Conservation (phyloP, 257 asterid species). For the Penstemon newberryi region DNA sequence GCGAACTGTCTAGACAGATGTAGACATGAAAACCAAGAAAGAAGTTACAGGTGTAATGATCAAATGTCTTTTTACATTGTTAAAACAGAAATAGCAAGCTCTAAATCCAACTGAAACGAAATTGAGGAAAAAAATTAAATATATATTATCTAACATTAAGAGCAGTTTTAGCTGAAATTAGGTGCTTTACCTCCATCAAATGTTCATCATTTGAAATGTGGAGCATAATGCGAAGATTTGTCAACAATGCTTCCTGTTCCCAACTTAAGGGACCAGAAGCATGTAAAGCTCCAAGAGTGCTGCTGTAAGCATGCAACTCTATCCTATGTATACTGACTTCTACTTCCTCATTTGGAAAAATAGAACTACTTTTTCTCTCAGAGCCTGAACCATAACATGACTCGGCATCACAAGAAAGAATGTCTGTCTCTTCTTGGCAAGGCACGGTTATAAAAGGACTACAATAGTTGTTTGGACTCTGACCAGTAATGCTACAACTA, state of each 20-base stretch:
- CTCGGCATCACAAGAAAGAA: slow-evolving; percentile 63
- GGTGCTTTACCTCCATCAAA: slow-evolving; percentile 75
- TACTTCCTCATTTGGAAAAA: slow-evolving; percentile 53
- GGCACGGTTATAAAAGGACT: slow-evolving; percentile 34
- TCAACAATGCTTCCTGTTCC: slow-evolving; percentile 83
- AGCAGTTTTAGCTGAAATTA: slow-evolving; percentile 57
- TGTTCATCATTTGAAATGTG: slow-evolving; percentile 91
- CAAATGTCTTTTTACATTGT: slow-evolving; percentile 45
- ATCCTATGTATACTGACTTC: slow-evolving; percentile 59
- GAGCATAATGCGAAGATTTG: slow-evolving; percentile 83
- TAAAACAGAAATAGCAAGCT: slow-evolving; percentile 25
- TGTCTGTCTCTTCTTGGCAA: slow-evolving; percentile 46
- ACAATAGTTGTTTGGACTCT: slow-evolving; percentile 38
- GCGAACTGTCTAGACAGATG: slow-evolving; percentile 32
- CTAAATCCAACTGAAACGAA: slow-evolving; percentile 27
- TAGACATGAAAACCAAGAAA: slow-evolving; percentile 25
- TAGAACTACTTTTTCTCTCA: slow-evolving; percentile 44
- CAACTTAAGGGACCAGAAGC: slow-evolving; percentile 93
- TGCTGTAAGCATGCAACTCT: slow-evolving; percentile 80
- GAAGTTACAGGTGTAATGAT: slow-evolving; percentile 38
- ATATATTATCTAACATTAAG: slow-evolving; percentile 41
- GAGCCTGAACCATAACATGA: slow-evolving; percentile 46
- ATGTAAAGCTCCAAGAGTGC: slow-evolving; percentile 72
- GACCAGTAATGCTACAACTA: slow-evolving; percentile 69
- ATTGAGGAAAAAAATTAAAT: slow-evolving; percentile 21